Evolutionary conservation across 2,329 filamentous ascomycete genomes (phyloP).

Genomic region (Exophiala mesophila): DNA sequence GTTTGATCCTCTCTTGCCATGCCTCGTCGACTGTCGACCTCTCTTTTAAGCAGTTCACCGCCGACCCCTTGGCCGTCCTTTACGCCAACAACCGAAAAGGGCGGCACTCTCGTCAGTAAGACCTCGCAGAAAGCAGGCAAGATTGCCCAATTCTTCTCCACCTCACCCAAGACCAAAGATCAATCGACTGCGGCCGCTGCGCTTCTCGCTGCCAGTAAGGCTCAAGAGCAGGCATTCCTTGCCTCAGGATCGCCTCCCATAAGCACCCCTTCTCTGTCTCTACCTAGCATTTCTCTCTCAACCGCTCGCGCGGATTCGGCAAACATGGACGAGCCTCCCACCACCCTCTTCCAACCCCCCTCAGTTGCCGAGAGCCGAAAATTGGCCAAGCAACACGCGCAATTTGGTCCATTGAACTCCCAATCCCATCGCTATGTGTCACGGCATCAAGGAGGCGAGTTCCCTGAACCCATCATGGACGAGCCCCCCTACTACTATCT

Average conservation of each 20-base stretch:
- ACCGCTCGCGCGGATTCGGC: conserved; percentile 74
- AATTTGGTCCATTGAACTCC: conserved; percentile 82
- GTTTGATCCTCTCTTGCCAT: conserved; percentile 49
- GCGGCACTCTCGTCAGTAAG: conserved; percentile 43
- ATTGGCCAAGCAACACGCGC: conserved; percentile 73
- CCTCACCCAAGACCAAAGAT: conserved; percentile 69
- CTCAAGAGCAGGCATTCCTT: conserved; percentile 55
- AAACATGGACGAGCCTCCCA: conserved; percentile 66
- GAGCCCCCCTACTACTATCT: conserved; percentile 96
- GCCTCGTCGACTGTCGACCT: conserved; percentile 59
- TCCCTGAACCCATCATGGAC: conserved; percentile 81
- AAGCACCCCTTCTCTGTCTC: conserved; percentile 65
- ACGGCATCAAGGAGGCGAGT: conserved; percentile 73
- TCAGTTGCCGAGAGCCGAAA: conserved; percentile 75
- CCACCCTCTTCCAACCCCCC: conserved; percentile 82
- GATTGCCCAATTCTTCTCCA: conserved; percentile 76
- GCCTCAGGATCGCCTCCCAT: conserved; percentile 59
- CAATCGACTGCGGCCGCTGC: conserved; percentile 48
- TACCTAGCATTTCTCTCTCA: conserved; percentile 89
- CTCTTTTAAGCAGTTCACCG: conserved; percentile 51
- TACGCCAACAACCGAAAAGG: conserved; percentile 48
- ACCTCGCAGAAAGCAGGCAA: conserved; percentile 63
- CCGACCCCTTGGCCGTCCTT: conserved; percentile 45
- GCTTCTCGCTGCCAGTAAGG: conserved; percentile 62
- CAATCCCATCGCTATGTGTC: conserved; percentile 83